Base-by-base conservation (phyloP, 352 stramenopile genomes). In the Hyaloperonospora arabidopsidis region DNA sequence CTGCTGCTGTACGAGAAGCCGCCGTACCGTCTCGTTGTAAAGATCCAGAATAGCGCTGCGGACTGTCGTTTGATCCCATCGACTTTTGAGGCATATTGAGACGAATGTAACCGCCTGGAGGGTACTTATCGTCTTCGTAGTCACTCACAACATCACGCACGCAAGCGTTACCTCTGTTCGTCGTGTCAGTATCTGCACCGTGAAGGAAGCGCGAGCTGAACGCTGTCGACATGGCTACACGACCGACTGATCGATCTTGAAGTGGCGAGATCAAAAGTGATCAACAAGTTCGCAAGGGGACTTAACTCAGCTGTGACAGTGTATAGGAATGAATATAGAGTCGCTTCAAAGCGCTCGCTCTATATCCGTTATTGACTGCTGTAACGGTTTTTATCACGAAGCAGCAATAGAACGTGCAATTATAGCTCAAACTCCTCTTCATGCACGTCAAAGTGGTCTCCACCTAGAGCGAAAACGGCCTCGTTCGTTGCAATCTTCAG, bases 111-210 rank as follows among this genome's bases (percentile, higher is more conserved):
- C 52, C 53, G 17, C 58, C 58, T 34, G 63, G 35, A 40, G 53
- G 62, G 23, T 39, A 57, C 12, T 38, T 77, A 34, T 73, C 56
- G 39, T 84, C 75, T 14, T 69, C 86, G 56, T 76, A 83, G 57
- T 87, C 75, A 53, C 72, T 83, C 45, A 84, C 52, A 59, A 86
- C 78, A 44, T 85, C 73, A 6, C 68, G 73, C 14, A 86, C 60
- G 14, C 71, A 67, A 45, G 70, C 52, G 21, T 75, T 60, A 8
- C 53, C 49, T 12, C 28, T 55, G 19, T 25, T 15, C 40, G 55
- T 59, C 32, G 55, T 41, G 21, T 22, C 29, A 40, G 35, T 46
- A 51, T 41, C 55, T 47, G 19, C 28, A 28, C 59, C 52, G 47
- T 54, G 65, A 47, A 57, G 65, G 63, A 78, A 75, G 29, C 69